These are phyloP conservation scores for Ramaria rubella DNA, from an alignment of 768 basidiomycete species.

Conservation along the genomic window DNA sequence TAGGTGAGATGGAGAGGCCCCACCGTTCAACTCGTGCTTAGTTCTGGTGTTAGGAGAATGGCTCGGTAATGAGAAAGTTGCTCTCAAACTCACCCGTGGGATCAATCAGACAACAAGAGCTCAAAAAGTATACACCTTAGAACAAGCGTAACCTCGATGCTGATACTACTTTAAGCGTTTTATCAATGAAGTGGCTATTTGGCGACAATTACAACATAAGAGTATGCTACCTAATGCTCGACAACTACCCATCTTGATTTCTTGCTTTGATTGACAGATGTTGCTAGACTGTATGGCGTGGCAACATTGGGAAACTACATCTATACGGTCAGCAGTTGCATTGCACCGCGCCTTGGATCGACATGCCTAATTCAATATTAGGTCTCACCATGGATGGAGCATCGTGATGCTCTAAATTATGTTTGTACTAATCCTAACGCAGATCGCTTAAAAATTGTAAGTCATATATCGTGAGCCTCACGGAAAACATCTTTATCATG, in stretches of 20 bases:
- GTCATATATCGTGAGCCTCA: neutral
- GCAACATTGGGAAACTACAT: constrained; percentile 28
- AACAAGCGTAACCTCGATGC: neutral
- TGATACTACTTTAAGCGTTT: constrained; percentile 29
- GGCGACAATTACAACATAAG: constrained; percentile 34
- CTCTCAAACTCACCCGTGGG: constrained; percentile 32
- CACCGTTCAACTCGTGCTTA: neutral
- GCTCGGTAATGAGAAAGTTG: constrained; percentile 36
- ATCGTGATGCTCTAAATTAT: constrained; percentile 35
- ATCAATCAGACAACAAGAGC: constrained; percentile 28
- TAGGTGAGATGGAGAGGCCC: constrained; percentile 21
- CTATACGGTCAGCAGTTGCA: constrained; percentile 26
- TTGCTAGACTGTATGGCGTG: constrained; percentile 33
- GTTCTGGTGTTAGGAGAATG: constrained; percentile 30
- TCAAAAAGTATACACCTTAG: constrained; percentile 25
- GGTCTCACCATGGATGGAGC: constrained; percentile 43
- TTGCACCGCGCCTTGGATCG: neutral
- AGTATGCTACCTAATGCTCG: neutral
- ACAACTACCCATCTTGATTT: neutral
- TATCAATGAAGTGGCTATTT: constrained; percentile 36
- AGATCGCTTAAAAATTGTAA: constrained; percentile 31
- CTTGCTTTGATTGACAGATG: constrained; percentile 18
- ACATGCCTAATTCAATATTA: constrained; percentile 14
- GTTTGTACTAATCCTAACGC: constrained; percentile 25
- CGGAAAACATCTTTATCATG: neutral